Conservation (phyloP, 805 yeast species). For the Zygoascus tannicola region DNA sequence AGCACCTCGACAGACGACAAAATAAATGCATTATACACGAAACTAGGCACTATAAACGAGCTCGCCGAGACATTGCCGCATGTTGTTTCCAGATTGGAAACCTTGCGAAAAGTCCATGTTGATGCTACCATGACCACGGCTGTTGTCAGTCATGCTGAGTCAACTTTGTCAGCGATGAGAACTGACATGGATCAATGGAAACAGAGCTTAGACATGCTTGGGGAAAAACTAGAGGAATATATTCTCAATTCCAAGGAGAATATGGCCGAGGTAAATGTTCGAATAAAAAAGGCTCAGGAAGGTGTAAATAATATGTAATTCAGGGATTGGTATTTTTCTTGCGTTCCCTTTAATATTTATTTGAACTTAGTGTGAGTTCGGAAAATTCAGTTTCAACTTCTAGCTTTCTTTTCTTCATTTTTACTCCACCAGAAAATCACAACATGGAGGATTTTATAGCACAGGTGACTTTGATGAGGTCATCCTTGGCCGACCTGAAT, state of each 20-base stretch:
- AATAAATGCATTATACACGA: slow-evolving; percentile 11
- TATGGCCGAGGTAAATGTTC: slow-evolving; percentile 5
- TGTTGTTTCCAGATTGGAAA: slow-evolving; percentile 10
- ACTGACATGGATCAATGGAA: slow-evolving; percentile 11
- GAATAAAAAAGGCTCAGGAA: slow-evolving; percentile 6
- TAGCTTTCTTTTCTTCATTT: too few species aligned
- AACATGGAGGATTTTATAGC: slow-evolving; percentile 7
- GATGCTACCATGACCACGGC: slow-evolving; percentile 12
- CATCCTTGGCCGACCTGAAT: not conserved
- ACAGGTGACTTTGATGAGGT: slow-evolving; percentile 1
- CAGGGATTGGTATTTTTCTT: not conserved
- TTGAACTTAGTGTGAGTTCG: not conserved
- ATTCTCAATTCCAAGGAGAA: not conserved
- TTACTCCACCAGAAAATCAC: not conserved
- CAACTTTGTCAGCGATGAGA: slow-evolving; percentile 6
- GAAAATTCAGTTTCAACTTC: not conserved
- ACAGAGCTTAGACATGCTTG: slow-evolving; percentile 7
- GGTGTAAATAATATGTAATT: not conserved
- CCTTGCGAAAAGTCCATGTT: slow-evolving; percentile 14
- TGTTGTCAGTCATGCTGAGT: slow-evolving; percentile 8
- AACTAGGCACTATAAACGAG: slow-evolving; percentile 7
- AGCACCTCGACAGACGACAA: slow-evolving; percentile 4
- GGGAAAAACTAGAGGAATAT: slow-evolving; percentile 4
- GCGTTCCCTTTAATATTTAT: not conserved
- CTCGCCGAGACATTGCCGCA: slow-evolving; percentile 9